Base-by-base conservation (phyloP, 192 early-diverging fungal species). In the Kickxella alabastrina region DNA sequence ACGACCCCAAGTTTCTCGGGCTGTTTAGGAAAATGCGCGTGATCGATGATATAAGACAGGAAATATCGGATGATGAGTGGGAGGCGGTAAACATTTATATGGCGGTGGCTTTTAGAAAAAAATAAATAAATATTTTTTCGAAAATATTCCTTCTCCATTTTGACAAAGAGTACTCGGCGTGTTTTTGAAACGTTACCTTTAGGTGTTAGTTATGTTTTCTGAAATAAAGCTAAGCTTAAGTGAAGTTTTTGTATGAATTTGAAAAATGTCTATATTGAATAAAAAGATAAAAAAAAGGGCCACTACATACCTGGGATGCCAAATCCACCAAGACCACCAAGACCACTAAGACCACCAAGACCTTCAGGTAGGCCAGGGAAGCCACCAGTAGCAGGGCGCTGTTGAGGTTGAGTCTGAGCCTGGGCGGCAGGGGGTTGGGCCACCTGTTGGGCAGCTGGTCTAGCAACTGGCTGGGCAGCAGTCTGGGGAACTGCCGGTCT, bases 61-160 rank as follows among this genome's bases (percentile, higher is more conserved):
- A 61, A 24, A 83, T 97, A 28, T 81, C 85, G 1, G 52, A 62
- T 0, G 92, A 92, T 26, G 91, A 99, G 59, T 99, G 96, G 96
- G 93, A 97, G 47, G 91, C 88, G 3, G 82, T 87, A 17, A 88
- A 89, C 61, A 78, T 76, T 35, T 75, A 54, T 36, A 19, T 64
- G 34, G 62, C 62, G 10, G 58, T 73, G 3, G 69, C 51, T 2
- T 68, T 73, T 38, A 22, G 24, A 10, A 68, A 60, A 14, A 18
- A 10, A 10, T 17, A 39, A 24, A 24, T 51, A 19, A 34, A 35
- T 22, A 15, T 49, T 49, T 19, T 36, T 51, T 17, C 22, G 35
- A 49, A n/a, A n/a, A n/a, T n/a, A n/a, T n/a, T n/a, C n/a, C n/a
- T n/a, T n/a, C n/a, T n/a, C n/a, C n/a, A n/a, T n/a, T n/a, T n/a